Percentiles rank a stretch among this genome's conserved stretches.
phyloP scores from a whole-genome alignment of 257 asterid genomes.

The Thymus quinquecostatus region DNA sequence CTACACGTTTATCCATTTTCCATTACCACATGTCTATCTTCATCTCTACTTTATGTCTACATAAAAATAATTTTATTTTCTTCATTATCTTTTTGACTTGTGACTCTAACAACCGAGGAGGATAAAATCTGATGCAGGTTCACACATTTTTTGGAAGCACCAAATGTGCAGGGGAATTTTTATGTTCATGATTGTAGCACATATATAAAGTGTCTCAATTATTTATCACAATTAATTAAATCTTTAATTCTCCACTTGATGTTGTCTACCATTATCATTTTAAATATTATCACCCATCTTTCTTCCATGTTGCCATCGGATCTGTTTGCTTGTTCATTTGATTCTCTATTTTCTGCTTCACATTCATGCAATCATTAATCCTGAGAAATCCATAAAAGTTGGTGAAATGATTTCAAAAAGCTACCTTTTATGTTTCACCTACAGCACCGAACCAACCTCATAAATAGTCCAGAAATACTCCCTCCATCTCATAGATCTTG shows the following conservation, averaged over 20 bases:
- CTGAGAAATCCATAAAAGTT: neutral
- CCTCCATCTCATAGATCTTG: no score
- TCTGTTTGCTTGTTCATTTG: neutral
- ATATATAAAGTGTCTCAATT: constrained; percentile 38
- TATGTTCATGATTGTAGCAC: constrained; percentile 34
- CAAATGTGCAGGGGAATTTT: constrained; percentile 41
- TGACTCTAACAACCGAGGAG: constrained; percentile 10
- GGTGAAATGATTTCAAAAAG: neutral
- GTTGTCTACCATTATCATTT: constrained; percentile 46
- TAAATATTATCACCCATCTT: constrained; percentile 13
- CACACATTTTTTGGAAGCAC: constrained; percentile 26
- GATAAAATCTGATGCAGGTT: constrained; percentile 20
- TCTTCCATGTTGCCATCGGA: constrained; percentile 16
- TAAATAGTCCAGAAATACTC: neutral
- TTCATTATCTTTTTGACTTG: constrained; percentile 30
- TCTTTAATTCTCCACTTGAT: constrained; percentile 32
- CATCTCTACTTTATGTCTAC: constrained; percentile 26
- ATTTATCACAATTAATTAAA: constrained; percentile 28
- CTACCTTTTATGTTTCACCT: neutral
- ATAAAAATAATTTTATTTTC: neutral
- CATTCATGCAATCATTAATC: constrained; percentile 19
- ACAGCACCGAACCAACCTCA: neutral
- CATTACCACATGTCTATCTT: neutral
- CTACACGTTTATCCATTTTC: constrained; percentile 25
- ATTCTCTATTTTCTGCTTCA: constrained; percentile 25